Base-by-base conservation (phyloP, 495 filamentous ascomycete species). In the Pseudoneurospora amorphoporcata region DNA sequence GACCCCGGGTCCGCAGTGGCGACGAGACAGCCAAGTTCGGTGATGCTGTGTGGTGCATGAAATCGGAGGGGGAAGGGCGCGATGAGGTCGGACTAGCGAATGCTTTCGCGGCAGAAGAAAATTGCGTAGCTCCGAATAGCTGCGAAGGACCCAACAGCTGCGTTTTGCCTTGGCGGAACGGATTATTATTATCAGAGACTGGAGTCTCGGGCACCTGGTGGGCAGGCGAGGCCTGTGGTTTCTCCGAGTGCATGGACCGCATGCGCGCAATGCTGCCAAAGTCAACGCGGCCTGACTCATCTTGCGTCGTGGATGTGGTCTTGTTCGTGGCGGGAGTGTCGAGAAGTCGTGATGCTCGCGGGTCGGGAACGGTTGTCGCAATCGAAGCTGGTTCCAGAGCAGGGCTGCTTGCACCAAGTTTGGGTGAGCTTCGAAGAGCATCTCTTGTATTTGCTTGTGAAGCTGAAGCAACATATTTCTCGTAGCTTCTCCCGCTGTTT, bases 61-160 rank as follows among this genome's bases (percentile, higher is more conserved):
- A 83, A 8, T 81, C 74, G 45, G 82, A 75, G 0, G 84, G 84
- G 1, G 84, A 86, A 0, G 84, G 84, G 3, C 84, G 81, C 3
- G 84, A 86, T 4, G 84, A 86, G 17, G 84, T 86, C 16, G 84
- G 84, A 72, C 84, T 86, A 39, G 74, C 76, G 37, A 77, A 73
- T 29, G 53, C 53, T 68, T 82, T 84, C 14, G 82, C 68, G 12
- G 79, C 80, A 9, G 84, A 85, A 35, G 83, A 83, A 39, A 79
- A 82, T 71, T 84, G 84, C 0, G 84, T 86, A 38, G 80, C 78
- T 7, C 73, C 76, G 69, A 86, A 86, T 19, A 86, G 73, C 73
- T 86, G 84, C 16, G 84, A 85, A 17, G 80, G 75, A 1, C 78
- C 75, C 29, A 86, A 78, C 12, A 86, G 70, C 6, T 81, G 76